Evolutionary conservation across 1,284 basidiomycete genomes (phyloP).

Genomic region (Papiliotrema flavescens): DNA sequence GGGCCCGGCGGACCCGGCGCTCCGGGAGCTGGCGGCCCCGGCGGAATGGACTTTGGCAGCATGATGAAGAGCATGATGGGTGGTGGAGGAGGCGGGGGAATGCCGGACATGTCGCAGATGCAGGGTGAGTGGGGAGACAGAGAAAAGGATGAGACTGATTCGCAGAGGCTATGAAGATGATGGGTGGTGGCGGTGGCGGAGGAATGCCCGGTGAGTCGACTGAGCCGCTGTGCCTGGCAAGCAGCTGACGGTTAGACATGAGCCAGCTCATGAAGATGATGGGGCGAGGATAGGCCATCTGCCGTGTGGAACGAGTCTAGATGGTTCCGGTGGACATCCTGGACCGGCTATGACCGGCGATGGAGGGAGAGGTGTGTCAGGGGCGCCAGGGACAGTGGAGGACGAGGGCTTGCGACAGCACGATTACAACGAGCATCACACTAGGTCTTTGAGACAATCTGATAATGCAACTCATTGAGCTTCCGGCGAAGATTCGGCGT

Average conservation of each 20-base stretch:
- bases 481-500: too few relatives aligned
- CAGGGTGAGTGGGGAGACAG: conserved; percentile 28
- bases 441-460: too few relatives aligned
- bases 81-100: conserved; percentile 47
- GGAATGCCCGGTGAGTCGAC: conserved; percentile 46
- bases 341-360: too few relatives aligned
- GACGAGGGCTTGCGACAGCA: too few relatives aligned
- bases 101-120: conserved; percentile 52
- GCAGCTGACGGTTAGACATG: conserved; percentile 21
- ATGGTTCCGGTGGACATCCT: too few relatives aligned
- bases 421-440: too few relatives aligned
- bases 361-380: too few relatives aligned
- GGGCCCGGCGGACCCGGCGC: conserved; percentile 22
- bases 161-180: conserved; percentile 69
- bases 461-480: too few relatives aligned
- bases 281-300: conserved; percentile 16
- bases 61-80: conserved; percentile 51
- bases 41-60: conserved; percentile 66
- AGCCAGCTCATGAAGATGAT: conserved; percentile 38
- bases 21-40: conserved; percentile 15
- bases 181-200: conserved; percentile 47
- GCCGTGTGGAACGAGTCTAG: too few relatives aligned
- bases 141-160: conserved; percentile 6
- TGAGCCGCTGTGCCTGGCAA: background rate
- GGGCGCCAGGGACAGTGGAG: too few relatives aligned